Evolutionary conservation across 2,329 filamentous ascomycete genomes (phyloP).

Genomic region (Didymella glomerata): DNA sequence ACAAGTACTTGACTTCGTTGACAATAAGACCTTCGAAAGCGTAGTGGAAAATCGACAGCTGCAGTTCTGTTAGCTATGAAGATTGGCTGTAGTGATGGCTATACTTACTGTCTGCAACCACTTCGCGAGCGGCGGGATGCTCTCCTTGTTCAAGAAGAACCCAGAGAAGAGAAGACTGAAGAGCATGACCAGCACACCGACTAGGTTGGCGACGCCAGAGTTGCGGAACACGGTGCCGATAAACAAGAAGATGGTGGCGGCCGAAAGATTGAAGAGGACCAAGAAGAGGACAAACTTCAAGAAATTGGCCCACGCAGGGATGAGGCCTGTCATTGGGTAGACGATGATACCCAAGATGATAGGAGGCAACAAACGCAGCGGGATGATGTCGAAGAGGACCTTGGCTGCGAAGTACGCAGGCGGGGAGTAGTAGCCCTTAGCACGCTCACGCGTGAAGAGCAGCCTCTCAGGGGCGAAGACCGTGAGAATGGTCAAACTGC

Average conservation of each 20-base stretch:
- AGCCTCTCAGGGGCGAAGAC: conserved; percentile 92
- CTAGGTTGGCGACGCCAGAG: conserved; percentile 86
- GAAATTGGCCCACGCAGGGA: conserved; percentile 83
- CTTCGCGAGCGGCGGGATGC: conserved; percentile 81
- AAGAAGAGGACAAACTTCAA: conserved; percentile 90
- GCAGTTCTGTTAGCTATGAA: conserved; percentile 1
- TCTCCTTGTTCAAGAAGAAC: conserved; percentile 91
- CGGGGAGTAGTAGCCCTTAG: conserved; percentile 95
- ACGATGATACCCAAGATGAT: conserved; percentile 95
- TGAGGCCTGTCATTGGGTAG: conserved; percentile 96
- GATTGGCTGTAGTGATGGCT: rapidly evolving
- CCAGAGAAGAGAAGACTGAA: conserved; percentile 96
- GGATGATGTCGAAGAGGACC: conserved; percentile 97
- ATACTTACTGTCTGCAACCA: conserved; percentile 83
- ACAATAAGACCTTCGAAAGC: conserved; percentile 96
- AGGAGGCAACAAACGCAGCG: conserved; percentile 90
- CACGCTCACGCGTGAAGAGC: conserved; percentile 89
- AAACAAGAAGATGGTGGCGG: conserved; percentile 91
- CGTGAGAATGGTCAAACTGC: conserved; percentile 89
- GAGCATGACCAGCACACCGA: conserved; percentile 95
- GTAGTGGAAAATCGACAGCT: conserved; percentile 97
- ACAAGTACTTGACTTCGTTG: conserved; percentile 92
- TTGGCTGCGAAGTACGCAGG: conserved; percentile 95
- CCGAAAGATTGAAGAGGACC: conserved; percentile 94
- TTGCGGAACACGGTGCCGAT: conserved; percentile 97